phyloP scores from a whole-genome alignment of 176 grass and related monocot species.

The Secale cereale region DNA sequence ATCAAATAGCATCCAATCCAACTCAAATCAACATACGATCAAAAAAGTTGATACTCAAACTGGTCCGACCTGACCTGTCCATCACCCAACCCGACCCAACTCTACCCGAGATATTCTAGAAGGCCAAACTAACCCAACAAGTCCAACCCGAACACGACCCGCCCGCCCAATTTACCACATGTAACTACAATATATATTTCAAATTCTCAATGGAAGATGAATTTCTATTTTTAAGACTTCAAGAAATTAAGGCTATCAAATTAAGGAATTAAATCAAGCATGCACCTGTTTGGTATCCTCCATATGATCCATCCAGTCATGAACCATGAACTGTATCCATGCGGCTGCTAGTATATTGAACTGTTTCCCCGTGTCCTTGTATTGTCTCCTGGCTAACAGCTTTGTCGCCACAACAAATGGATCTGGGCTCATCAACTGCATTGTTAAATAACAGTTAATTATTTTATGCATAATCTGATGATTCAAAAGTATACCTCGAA shows the following conservation, averaged over 20 bases:
- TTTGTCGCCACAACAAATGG: slow-evolving; percentile 51
- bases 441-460: not conserved
- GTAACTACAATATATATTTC: slow-evolving; percentile 18
- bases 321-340: slow-evolving; percentile 78
- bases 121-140: slow-evolving; percentile 12
- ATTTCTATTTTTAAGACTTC: slow-evolving; percentile 4
- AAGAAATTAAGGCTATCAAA: not conserved
- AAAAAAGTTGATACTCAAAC: slow-evolving; percentile 13
- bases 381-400: slow-evolving; percentile 39
- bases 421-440: slow-evolving; percentile 53
- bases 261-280: slow-evolving; percentile 20
- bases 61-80: not conserved
- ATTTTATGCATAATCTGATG: not conserved
- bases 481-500: slow-evolving; percentile 12
- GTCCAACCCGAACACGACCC: not conserved
- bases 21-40: not conserved
- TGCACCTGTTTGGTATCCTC: slow-evolving; percentile 56
- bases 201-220: not conserved
- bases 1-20: not conserved
- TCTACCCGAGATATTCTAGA: not conserved
- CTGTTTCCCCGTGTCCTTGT: slow-evolving; percentile 58
- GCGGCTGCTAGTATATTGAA: slow-evolving; percentile 60
- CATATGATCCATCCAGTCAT: slow-evolving; percentile 68
- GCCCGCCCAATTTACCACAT: not conserved
- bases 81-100: not conserved